A percentile compares a stretch with the other conserved stretches of the same genome.
These are phyloP conservation scores for Straminergon stramineum DNA, from an alignment of 225 moss, liverwort and hornwort species.

Conservation along the genomic window DNA sequence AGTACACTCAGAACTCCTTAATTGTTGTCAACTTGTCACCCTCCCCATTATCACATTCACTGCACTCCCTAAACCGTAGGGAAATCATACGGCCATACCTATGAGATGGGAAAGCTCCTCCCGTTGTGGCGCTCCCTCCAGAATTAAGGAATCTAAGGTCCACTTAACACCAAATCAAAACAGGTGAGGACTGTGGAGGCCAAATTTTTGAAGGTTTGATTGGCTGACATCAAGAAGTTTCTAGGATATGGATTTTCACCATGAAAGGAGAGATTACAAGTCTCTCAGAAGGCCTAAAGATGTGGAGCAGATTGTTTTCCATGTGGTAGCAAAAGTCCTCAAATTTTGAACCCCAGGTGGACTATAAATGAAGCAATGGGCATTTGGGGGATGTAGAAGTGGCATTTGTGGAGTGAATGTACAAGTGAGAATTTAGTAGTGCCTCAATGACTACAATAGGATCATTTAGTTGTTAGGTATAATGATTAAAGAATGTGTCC, in stretches of 20 bases:
- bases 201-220: neutral
- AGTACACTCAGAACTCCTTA: neutral
- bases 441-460: too few relatives aligned
- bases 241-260: rapidly evolving
- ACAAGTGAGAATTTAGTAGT: too few relatives aligned
- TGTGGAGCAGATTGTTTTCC: rapidly evolving
- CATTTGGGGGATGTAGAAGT: too few relatives aligned
- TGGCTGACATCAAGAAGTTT: neutral
- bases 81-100: neutral
- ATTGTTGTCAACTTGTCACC: neutral
- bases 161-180: neutral
- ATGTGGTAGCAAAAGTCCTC: neutral
- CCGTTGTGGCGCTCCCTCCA: neutral
- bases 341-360: neutral
- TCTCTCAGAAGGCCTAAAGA: neutral
- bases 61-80: neutral
- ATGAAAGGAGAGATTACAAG: neutral
- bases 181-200: too few relatives aligned
- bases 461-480: too few relatives aligned
- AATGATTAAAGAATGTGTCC: too few relatives aligned
- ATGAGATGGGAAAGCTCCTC: neutral
- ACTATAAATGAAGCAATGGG: too few relatives aligned
- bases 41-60: neutral
- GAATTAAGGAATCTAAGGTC: neutral
- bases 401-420: too few relatives aligned